Base-by-base conservation (phyloP, 768 basidiomycete genomes). In the Postia placenta region DNA sequence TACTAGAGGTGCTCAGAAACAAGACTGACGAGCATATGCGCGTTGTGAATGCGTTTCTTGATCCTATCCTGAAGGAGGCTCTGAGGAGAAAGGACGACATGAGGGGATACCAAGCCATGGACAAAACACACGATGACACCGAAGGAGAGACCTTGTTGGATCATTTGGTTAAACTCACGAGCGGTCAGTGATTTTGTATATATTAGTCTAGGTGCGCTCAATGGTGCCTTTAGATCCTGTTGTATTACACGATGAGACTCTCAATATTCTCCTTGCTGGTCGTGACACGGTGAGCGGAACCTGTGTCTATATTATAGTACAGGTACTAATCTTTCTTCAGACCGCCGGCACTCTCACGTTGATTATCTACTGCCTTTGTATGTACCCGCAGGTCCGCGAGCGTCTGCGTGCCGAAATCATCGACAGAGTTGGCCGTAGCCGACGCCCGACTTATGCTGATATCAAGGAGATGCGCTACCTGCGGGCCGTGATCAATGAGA, bases 61-160 rank as follows among this genome's bases (percentile, higher is more conserved):
- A 69, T 14, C 72, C 71, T 1, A 71, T 74, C 40, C 45, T 74
- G 27, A 53, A 64, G 42, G 64, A 62, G 25, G 73, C 51, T 9
- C 40, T 54, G 11, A 25, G 33, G 25, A 51, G 30, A 33, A 33
- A 33, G 30, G 15, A 37, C 47, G 50, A n/a, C n/a, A n/a, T 19
- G 17, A 42, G 38, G 33, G 20, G 19, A 46, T 35, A 35, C 3
- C 38, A 20, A 9, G 36, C 37, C 17, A 49, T 40, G 11, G 47
- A 46, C 27, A 47, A 51, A 30, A 49, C 50, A 17, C 28, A 41
- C 23, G 48, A 60, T 19, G 43, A 54, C 9, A 42, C 38, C 1
- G 71, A 70, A 2, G 60, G 61, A n/a, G 69, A 65, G 33, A 74
- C 74, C 0, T 47, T 76, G 11, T 51, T 77, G 7, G 74, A 73